Base-by-base conservation (phyloP, 306 rosid species). In the Bauhinia variegata region DNA sequence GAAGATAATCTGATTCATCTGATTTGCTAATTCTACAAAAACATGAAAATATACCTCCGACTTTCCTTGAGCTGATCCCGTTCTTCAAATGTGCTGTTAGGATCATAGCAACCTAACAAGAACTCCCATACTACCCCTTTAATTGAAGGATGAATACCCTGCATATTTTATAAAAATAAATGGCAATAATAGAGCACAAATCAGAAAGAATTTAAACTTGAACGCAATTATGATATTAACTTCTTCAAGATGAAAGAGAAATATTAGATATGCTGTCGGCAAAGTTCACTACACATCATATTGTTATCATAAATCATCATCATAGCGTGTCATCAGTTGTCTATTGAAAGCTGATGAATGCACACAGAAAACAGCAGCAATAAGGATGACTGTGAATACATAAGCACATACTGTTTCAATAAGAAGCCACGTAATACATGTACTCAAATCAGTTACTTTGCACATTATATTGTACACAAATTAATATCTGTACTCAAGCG, bases 101-200 rank as follows among this genome's bases (percentile, higher is more conserved):
- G 96, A 81, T 87, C 96, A 81, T 77, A 92, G 70, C 96, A 89
- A 72, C 98, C 96, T 70, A 89, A 71, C 88, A 92, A 86, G 83
- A 92, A 92, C 73, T 92, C 98, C 98, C 95, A 89, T 30, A 92
- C 98, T 63, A 41, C 85, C 64, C 89, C 98, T 76, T 92, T 89
- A 71, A 92, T 89, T 74, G 93, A 84, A 86, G 98, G 98, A 74
- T 92, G 96, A 68, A 92, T 78, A 50, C 98, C 98, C 98, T 92
- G 56, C 68, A 72, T 50, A 58, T 77, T 78, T 17, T 56, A 77
- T 8, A 58, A 34, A 67, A 70, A 61, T 70, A 57, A 43, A 53
- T 28, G 50, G 34, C 59, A 28, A n/a, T n/a, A 41, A 48, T 59
- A 54, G 19, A 46, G 68, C 18, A 57, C 53, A 64, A 43, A 34